Evolutionary conservation across 1,284 basidiomycete genomes (phyloP).

Genomic region (Rhodotorula sp.): DNA sequence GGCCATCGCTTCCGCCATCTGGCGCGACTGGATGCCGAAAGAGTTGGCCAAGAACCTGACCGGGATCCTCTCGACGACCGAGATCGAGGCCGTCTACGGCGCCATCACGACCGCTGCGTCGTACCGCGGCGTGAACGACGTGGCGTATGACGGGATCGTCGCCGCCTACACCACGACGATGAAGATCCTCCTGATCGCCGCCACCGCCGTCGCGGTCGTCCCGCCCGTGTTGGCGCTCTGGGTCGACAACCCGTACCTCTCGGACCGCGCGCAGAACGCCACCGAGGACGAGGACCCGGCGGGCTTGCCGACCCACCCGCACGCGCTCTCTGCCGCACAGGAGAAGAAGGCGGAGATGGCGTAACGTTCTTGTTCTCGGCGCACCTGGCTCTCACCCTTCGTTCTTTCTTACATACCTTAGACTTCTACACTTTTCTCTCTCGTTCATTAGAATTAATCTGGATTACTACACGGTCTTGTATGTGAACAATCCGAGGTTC

Average conservation of each 20-base stretch:
- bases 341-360: constrained; percentile 6
- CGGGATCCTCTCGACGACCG: constrained; percentile 30
- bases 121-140: constrained; percentile 45
- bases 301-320: constrained; percentile 6
- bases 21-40: constrained; percentile 41
- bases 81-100: constrained; percentile 29
- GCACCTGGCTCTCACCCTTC: no score
- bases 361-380: no score
- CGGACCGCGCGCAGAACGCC: constrained; percentile 35
- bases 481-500: no score
- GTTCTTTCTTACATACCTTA: no score
- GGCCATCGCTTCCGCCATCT: constrained; percentile 56
- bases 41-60: constrained; percentile 36
- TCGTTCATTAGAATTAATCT: no score
- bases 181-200: constrained; percentile 46
- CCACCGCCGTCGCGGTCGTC: constrained; percentile 21
- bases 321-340: not conserved
- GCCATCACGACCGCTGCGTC: constrained; percentile 45
- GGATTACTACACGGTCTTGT: no score
- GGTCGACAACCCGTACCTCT: constrained; percentile 37
- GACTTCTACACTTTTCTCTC: no score
- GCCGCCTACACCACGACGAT: constrained; percentile 55
- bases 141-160: constrained; percentile 17
- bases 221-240: constrained; percentile 36
- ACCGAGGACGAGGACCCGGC: constrained; percentile 38